These are phyloP conservation scores for Prosopis cineraria DNA, from an alignment of 306 rosid genomes.

Conservation along the genomic window DNA sequence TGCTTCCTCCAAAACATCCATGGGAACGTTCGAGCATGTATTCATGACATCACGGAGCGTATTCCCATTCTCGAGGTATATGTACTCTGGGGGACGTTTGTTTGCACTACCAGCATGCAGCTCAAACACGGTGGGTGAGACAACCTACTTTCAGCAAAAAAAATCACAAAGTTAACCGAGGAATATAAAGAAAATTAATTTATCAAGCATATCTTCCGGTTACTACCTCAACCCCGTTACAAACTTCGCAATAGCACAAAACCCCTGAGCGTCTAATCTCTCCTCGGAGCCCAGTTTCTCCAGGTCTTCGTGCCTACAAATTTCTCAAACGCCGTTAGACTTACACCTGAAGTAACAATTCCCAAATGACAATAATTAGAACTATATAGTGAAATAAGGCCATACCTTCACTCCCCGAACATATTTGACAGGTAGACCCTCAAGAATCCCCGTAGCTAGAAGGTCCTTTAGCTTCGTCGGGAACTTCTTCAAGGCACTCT, in stretches of 20 bases:
- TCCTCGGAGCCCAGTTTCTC: slow-evolving; percentile 66
- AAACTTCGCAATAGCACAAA: slow-evolving; percentile 60
- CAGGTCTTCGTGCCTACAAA: slow-evolving; percentile 57
- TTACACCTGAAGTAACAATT: neutral
- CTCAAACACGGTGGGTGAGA: slow-evolving; percentile 79
- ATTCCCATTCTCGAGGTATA: slow-evolving; percentile 63
- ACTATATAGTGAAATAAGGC: neutral
- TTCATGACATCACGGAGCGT: slow-evolving; percentile 83
- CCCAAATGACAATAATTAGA: neutral
- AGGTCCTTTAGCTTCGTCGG: slow-evolving; percentile 76
- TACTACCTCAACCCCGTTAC: slow-evolving; percentile 73
- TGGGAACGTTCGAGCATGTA: slow-evolving; percentile 49
- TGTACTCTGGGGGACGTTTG: slow-evolving; percentile 85
- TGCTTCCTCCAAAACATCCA: slow-evolving; percentile 57
- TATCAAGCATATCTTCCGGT: slow-evolving; percentile 5
- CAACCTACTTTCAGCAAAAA: slow-evolving; percentile 55
- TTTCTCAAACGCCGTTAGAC: slow-evolving; percentile 16
- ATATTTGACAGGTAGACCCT: slow-evolving; percentile 75
- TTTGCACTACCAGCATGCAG: slow-evolving; percentile 86
- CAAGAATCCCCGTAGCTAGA: slow-evolving; percentile 78
- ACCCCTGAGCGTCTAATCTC: slow-evolving; percentile 62
- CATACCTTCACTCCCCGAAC: slow-evolving; percentile 72
- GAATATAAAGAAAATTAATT: neutral
- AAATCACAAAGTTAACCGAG: slow-evolving; percentile 25
- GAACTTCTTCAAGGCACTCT: slow-evolving; percentile 52